Conservation (phyloP, 306 rosid species). For the Astragalus membranaceus region DNA sequence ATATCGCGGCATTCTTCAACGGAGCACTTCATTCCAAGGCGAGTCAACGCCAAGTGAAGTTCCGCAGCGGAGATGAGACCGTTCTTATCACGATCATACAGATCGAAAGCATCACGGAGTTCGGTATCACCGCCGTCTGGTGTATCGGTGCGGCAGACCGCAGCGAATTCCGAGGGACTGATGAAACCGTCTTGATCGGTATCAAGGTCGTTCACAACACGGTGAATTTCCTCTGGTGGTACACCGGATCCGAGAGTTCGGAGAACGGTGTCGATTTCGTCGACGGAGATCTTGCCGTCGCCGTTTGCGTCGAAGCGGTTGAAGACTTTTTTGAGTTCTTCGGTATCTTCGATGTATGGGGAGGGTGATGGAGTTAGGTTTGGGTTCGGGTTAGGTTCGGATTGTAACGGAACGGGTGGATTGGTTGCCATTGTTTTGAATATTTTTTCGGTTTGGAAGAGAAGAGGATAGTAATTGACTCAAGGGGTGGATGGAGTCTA, state of each 20-base stretch:
- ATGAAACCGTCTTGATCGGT: slow-evolving; percentile 65
- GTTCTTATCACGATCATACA: slow-evolving; percentile 69
- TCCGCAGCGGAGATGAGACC: slow-evolving; percentile 67
- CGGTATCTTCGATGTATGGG: slow-evolving; percentile 25
- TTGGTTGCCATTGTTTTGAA: slow-evolving; percentile 10
- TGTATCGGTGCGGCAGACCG: slow-evolving; percentile 46
- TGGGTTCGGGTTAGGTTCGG: slow-evolving; percentile 17
- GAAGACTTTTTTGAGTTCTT: slow-evolving; percentile 56
- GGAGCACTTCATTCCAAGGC: slow-evolving; percentile 53
- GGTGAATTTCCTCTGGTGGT: slow-evolving; percentile 31
- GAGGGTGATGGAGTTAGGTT: background rate
- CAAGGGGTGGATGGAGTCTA: background rate
- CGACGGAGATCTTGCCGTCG: slow-evolving; percentile 76
- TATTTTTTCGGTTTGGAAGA: background rate
- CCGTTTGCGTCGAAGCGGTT: slow-evolving; percentile 70
- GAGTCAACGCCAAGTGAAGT: slow-evolving; percentile 60
- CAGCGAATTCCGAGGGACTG: slow-evolving; percentile 53
- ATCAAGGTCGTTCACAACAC: slow-evolving; percentile 64
- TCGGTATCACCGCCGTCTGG: slow-evolving; percentile 37
- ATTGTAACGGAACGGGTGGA: background rate
- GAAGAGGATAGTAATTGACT: background rate
- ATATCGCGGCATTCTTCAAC: slow-evolving; percentile 57
- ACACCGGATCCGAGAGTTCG: slow-evolving; percentile 49
- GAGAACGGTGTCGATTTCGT: slow-evolving; percentile 60
- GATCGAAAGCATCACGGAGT: slow-evolving; percentile 69